Evolutionary conservation across 179 eudicot species (phyloP).

Genomic region (Vitellaria paradoxa): DNA sequence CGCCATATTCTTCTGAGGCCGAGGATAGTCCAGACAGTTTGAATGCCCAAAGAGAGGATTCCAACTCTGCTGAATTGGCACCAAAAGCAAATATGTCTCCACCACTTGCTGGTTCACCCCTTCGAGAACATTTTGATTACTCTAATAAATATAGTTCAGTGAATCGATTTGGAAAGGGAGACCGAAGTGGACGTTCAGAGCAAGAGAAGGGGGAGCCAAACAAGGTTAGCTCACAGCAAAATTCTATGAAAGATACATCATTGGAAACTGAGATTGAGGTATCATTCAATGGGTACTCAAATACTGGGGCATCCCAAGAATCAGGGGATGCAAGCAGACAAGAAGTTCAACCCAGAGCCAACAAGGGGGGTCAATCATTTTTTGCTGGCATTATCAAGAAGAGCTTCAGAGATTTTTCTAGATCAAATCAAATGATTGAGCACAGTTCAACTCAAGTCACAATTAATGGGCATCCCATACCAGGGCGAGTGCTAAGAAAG

Average conservation of each 20-base stretch:
- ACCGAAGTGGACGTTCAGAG: slow-evolving; percentile 56
- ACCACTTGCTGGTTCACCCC: slow-evolving; percentile 64
- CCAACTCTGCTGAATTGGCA: slow-evolving; percentile 33
- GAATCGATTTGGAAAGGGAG: slow-evolving; percentile 61
- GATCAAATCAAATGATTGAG: slow-evolving; percentile 39
- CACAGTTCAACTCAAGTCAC: slow-evolving; percentile 48
- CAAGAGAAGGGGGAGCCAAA: slow-evolving; percentile 36
- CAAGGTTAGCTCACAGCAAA: slow-evolving; percentile 38
- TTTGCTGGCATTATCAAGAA: slow-evolving; percentile 66
- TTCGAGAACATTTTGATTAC: slow-evolving; percentile 67
- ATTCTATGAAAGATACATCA: slow-evolving; percentile 55
- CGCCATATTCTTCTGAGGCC: slow-evolving; percentile 56
- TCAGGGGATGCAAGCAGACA: slow-evolving; percentile 49
- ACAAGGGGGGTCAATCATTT: slow-evolving; percentile 58
- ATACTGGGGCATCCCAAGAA: slow-evolving; percentile 49
- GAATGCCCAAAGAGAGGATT: slow-evolving; percentile 24
- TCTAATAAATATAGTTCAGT: slow-evolving; percentile 44
- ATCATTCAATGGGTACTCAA: slow-evolving; percentile 51
- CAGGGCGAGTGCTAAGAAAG: slow-evolving; percentile 67
- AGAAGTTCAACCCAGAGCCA: slow-evolving; percentile 48
- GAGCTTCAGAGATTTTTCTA: slow-evolving; percentile 58
- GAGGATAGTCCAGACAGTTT: slow-evolving; percentile 42
- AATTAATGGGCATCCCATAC: slow-evolving; percentile 80
- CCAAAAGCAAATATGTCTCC: slow-evolving; percentile 35
- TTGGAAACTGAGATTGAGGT: slow-evolving; percentile 79